Evolutionary conservation across 108 stramenopile species (phyloP).

Genomic region (Fragilariopsis cylindrus): DNA sequence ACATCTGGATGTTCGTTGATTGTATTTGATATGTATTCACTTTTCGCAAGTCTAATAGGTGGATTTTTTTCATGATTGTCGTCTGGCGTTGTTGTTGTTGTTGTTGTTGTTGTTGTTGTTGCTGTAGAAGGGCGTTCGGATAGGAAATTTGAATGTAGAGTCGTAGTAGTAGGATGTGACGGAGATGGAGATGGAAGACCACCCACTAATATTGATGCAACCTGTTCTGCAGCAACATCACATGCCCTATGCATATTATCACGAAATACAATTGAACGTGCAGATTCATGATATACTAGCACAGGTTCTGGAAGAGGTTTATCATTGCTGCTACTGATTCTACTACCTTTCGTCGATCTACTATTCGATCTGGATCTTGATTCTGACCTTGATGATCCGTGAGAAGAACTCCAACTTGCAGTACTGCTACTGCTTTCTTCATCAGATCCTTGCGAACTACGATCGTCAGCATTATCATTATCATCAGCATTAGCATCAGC

Average conservation of each 20-base stretch:
- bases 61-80: not conserved
- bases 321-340: not conserved
- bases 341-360: not conserved
- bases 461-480: not conserved
- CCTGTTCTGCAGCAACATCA: conserved; percentile 9
- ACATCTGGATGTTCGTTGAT: not conserved
- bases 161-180: not conserved
- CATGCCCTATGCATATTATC: conserved; percentile 69
- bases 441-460: conserved; percentile 4
- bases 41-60: not conserved
- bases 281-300: conserved; percentile 82
- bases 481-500: no score
- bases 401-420: conserved; percentile 10
- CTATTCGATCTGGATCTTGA: not conserved
- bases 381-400: not conserved
- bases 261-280: conserved; percentile 88
- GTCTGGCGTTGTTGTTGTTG: not conserved
- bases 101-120: not conserved
- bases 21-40: not conserved
- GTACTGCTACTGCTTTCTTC: conserved; percentile 1
- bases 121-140: not conserved
- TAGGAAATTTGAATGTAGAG: not conserved
- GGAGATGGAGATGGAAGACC: not conserved
- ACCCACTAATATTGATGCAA: conserved; percentile 1
- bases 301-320: conserved; percentile 35